A percentile compares a stretch with the other conserved stretches of the same genome.
Conservation (phyloP, 2,329 filamentous ascomycete genomes). For the Zalaria sp. region DNA sequence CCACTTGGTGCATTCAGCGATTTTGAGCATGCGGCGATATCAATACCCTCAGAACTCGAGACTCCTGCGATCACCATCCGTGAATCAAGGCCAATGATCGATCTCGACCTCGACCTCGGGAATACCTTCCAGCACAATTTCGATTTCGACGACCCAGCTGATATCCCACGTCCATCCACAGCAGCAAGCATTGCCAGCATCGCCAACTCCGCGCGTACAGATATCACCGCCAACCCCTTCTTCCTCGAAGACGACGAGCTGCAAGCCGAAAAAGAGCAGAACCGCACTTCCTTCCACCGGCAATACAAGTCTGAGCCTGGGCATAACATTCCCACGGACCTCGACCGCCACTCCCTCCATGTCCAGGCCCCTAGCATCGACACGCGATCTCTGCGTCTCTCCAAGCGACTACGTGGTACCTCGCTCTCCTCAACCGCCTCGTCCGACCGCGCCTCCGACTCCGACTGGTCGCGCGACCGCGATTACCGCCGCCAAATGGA, state of each 20-base stretch:
- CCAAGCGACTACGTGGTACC: conserved; percentile 5
- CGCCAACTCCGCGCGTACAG: conserved; percentile 16
- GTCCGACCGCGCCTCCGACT: conserved; percentile 8
- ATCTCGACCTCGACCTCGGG: conserved; percentile 22
- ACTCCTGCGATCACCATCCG: conserved; percentile 20
- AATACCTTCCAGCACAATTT: conserved; percentile 5
- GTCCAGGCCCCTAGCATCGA: conserved; percentile 17
- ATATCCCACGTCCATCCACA: conserved; percentile 28
- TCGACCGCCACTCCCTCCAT: conserved; percentile 17
- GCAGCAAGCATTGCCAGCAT: conserved; percentile 22
- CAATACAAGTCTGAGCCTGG: conserved; percentile 21
- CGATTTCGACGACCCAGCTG: conserved; percentile 10
- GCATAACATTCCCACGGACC: conserved; percentile 8
- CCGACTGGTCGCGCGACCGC: conserved; percentile 1
- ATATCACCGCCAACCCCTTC: conserved; percentile 32
- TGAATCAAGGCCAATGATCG: conserved; percentile 30
- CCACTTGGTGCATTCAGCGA: conserved; percentile 24
- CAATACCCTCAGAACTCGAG: conserved; percentile 7
- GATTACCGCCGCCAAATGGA: conserved; percentile 8
- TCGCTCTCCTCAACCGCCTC: conserved; percentile 8
- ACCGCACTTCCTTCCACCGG: conserved; percentile 20
- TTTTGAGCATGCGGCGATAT: conserved; percentile 16
- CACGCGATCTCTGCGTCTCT: conserved; percentile 11
- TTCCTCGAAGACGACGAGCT: conserved; percentile 30
- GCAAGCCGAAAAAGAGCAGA: conserved; percentile 14